Conservation (phyloP, 2,329 filamentous ascomycete genomes). For the Fusarium vanettenii region DNA sequence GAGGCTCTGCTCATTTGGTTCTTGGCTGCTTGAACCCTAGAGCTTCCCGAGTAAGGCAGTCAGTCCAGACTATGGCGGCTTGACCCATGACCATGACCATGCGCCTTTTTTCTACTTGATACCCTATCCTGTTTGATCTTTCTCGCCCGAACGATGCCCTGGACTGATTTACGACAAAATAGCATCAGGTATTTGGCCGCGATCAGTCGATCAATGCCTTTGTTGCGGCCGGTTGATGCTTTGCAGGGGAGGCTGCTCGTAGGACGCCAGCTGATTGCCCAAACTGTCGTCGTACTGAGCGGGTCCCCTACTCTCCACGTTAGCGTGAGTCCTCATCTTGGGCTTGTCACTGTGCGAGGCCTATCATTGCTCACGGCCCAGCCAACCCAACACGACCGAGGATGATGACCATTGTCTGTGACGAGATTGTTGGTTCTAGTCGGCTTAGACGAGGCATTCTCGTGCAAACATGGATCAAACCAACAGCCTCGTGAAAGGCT, state of each 20-base stretch:
- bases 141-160: slow-evolving; percentile 9
- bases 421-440: slow-evolving; percentile 19
- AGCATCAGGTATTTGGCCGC: slow-evolving; percentile 38
- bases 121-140: slow-evolving; percentile 27
- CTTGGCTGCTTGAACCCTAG: slow-evolving; percentile 21
- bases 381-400: slow-evolving; percentile 26
- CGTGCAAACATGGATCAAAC: neutral
- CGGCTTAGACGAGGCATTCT: neutral
- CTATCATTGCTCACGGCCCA: slow-evolving; percentile 28
- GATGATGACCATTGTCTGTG: neutral
- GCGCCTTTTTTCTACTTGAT: slow-evolving; percentile 20
- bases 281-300: slow-evolving; percentile 24
- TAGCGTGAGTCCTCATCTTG: slow-evolving; percentile 31
- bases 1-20: slow-evolving; percentile 34
- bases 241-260: slow-evolving; percentile 24
- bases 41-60: slow-evolving; percentile 15
- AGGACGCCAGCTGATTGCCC: slow-evolving; percentile 37
- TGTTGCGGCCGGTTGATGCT: slow-evolving; percentile 27
- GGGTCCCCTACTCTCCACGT: slow-evolving; percentile 35
- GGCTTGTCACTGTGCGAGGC: slow-evolving; percentile 30
- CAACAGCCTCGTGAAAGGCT: neutral
- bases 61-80: slow-evolving; percentile 13
- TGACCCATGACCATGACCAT: slow-evolving; percentile 26
- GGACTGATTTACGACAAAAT: slow-evolving; percentile 31
- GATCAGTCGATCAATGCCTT: slow-evolving; percentile 45